Evolutionary conservation across 179 eudicot genomes (phyloP).

Genomic region (Spergularia azorica): DNA sequence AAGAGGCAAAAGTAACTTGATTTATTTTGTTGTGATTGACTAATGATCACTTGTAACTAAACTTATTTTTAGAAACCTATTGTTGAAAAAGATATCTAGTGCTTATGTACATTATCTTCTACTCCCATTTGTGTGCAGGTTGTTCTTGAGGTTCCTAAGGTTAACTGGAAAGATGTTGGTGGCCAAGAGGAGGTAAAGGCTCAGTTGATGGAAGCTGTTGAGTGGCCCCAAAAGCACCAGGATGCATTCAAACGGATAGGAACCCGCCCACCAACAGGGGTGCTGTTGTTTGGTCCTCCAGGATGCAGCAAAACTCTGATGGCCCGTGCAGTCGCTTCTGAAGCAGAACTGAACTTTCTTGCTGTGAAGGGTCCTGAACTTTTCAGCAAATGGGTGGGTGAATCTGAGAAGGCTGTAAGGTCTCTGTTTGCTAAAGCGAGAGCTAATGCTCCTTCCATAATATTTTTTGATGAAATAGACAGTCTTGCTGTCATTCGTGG

Average conservation of each 20-base stretch:
- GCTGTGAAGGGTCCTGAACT: constrained; percentile 98
- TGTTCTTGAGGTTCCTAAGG: constrained; percentile 86
- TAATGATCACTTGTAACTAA: not conserved
- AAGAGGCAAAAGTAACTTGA: not conserved
- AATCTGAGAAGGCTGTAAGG: constrained; percentile 93
- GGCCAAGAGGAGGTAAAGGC: constrained; percentile 89
- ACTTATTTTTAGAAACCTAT: not conserved
- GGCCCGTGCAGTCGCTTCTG: constrained; percentile 98
- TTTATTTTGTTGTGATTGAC: not conserved
- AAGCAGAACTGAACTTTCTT: constrained; percentile 88
- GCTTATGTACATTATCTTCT: no score
- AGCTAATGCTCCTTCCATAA: constrained; percentile 89
- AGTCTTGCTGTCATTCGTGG: constrained; percentile 90
- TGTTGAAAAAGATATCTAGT: not conserved
- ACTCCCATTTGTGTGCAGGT: constrained; percentile 43
- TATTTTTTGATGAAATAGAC: constrained; percentile 96
- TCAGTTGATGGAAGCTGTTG: constrained; percentile 91
- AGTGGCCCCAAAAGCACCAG: constrained; percentile 93
- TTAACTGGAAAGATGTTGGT: constrained; percentile 94
- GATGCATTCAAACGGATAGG: constrained; percentile 85
- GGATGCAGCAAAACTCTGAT: constrained; percentile 99
- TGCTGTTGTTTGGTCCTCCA: constrained; percentile 94
- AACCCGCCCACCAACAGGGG: constrained; percentile 82
- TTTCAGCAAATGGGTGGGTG: constrained; percentile 99
- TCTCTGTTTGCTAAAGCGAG: constrained; percentile 90